Evolutionary conservation across 441 rosid genomes (phyloP).

Genomic region (Raphanus hybrid): DNA sequence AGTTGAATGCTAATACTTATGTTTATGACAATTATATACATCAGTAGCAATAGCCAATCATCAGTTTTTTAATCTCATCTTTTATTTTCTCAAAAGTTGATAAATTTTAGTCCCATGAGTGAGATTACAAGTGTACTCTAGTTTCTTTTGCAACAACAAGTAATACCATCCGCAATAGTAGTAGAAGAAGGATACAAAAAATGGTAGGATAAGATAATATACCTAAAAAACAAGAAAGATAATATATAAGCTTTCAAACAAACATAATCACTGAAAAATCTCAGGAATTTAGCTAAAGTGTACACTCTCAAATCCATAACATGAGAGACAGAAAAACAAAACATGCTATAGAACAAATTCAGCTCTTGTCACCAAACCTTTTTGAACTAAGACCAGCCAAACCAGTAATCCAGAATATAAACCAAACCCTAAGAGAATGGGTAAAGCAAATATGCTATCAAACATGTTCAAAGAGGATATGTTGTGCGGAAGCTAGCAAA

Average conservation of each 20-base stretch:
- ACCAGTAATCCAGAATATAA: constrained; percentile 75
- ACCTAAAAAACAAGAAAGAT: constrained; percentile 2
- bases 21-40: background rate
- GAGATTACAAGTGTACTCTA: background rate
- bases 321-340: background rate
- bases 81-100: too few relatives aligned
- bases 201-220: too few relatives aligned
- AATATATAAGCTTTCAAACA: constrained; percentile 18
- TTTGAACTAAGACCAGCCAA: constrained; percentile 69
- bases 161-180: too few relatives aligned
- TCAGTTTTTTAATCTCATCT: background rate
- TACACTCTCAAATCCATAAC: constrained; percentile 22
- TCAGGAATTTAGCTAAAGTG: background rate
- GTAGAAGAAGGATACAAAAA: too few relatives aligned
- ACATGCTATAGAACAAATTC: constrained; percentile 9
- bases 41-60: background rate
- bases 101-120: background rate
- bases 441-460: constrained; percentile 68
- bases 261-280: constrained; percentile 27
- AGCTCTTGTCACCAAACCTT: constrained; percentile 18
- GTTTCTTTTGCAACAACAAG: background rate
- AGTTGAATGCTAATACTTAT: too few relatives aligned
- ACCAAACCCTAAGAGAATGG: constrained; percentile 82
- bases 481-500: constrained; percentile 90
- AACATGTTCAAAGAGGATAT: background rate